Evolutionary conservation across 1,139 yeast species (phyloP).

Genomic region (Scheffersomyces stambukii): DNA sequence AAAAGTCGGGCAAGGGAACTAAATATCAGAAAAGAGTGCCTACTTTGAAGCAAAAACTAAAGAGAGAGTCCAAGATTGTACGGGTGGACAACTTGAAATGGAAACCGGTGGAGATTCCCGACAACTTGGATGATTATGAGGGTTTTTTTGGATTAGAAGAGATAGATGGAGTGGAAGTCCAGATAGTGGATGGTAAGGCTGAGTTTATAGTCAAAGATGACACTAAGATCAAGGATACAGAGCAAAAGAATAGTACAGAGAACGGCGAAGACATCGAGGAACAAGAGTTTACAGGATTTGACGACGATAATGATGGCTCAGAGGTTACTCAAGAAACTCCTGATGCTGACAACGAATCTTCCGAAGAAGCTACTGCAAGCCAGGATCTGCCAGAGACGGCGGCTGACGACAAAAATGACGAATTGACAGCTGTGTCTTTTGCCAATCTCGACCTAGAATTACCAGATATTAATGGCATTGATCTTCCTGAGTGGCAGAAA

Average conservation of each 20-base stretch:
- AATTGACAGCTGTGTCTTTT: conserved; percentile 21
- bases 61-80: conserved; percentile 39
- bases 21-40: conserved; percentile 14
- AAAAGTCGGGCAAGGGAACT: conserved; percentile 2
- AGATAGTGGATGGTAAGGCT: conserved; percentile 59
- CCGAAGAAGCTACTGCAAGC: conserved; percentile 7
- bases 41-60: conserved; percentile 28
- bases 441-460: conserved; percentile 21
- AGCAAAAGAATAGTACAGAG: conserved; percentile 14
- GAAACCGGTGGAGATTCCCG: conserved; percentile 82
- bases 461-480: conserved; percentile 37
- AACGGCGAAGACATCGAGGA: conserved; percentile 10
- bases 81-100: conserved; percentile 56
- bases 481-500: conserved; percentile 59
- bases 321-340: conserved; percentile 10
- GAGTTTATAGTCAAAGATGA: conserved; percentile 55
- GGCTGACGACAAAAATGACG: conserved; percentile 12
- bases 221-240: conserved; percentile 11
- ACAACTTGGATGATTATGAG: conserved; percentile 78
- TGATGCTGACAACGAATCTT: neutral
- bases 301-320: conserved; percentile 14
- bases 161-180: conserved; percentile 85
- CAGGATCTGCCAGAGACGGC: conserved; percentile 15
- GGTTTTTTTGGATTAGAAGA: conserved; percentile 94
- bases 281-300: conserved; percentile 24